A percentile compares a stretch with the other conserved stretches of the same genome.
Evolutionary conservation across 2,329 filamentous ascomycete species (phyloP).

Genomic region (Pseudocercospora musae): DNA sequence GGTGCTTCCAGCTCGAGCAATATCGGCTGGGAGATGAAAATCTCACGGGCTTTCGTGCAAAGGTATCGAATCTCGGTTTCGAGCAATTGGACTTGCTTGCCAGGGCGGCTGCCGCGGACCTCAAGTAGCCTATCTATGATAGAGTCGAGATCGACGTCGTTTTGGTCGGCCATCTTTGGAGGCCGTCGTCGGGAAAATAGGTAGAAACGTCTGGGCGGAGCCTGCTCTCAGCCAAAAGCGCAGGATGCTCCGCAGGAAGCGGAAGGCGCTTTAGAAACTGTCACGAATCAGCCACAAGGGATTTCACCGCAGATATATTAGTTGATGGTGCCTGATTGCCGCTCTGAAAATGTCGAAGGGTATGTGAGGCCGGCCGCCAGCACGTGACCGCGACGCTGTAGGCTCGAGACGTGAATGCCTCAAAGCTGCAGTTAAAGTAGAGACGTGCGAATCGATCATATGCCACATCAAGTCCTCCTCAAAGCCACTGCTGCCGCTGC

Average conservation of each 20-base stretch:
- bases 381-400: constrained; percentile 14
- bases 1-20: constrained; percentile 95
- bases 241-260: constrained; percentile 13
- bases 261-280: constrained; percentile 19
- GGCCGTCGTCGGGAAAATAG: constrained; percentile 11
- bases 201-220: constrained; percentile 14
- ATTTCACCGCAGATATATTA: not conserved
- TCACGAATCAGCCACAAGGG: constrained; percentile 10
- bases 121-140: constrained; percentile 98
- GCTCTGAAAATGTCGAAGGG: not conserved
- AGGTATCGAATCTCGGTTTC: constrained; percentile 95
- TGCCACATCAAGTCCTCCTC: not conserved
- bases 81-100: constrained; percentile 96
- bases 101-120: constrained; percentile 93
- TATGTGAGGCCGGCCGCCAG: constrained; percentile 1
- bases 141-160: constrained; percentile 97
- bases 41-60: constrained; percentile 97
- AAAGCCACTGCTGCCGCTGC: not conserved
- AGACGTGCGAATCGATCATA: not conserved
- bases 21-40: constrained; percentile 99
- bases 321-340: not conserved
- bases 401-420: not conserved
- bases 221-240: constrained; percentile 22
- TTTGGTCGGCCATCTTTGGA: constrained; percentile 65
- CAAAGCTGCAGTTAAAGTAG: not conserved